Conservation (phyloP, 768 basidiomycete genomes). For the Lentinula lateritia region DNA sequence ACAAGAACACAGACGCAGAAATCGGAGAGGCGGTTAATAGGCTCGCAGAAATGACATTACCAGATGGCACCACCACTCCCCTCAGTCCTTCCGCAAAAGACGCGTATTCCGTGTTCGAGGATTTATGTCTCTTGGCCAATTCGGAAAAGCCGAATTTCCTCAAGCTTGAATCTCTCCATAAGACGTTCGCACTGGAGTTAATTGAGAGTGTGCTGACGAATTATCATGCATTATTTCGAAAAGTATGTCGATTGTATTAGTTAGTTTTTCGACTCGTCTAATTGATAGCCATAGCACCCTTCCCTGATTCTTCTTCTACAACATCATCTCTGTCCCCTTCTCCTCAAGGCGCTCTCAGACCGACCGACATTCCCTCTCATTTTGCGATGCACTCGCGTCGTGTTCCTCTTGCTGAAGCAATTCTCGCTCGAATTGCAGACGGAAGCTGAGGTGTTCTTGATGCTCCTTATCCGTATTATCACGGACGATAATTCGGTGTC, state of each 20-base stretch:
- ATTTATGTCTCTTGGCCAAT: conserved; percentile 85
- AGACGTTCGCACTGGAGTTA: conserved; percentile 94
- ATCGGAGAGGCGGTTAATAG: conserved; percentile 12
- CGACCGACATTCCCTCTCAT: conserved; percentile 78
- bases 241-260: conserved; percentile 37
- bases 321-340: conserved; percentile 84
- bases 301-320: conserved; percentile 84
- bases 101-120: conserved; percentile 85
- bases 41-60: conserved; percentile 46
- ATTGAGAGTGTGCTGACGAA: conserved; percentile 96
- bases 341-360: conserved; percentile 83
- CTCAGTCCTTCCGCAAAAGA: conserved; percentile 79
- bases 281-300: conserved; percentile 46
- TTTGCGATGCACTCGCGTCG: conserved; percentile 86
- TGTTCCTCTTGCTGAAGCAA: conserved; percentile 89
- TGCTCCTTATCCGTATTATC: conserved; percentile 61
- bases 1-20: conserved; percentile 28
- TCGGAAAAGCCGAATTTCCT: conserved; percentile 77
- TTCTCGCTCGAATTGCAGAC: conserved; percentile 77
- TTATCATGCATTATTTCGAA: conserved; percentile 79
- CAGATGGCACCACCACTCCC: conserved; percentile 57
- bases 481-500: conserved; percentile 38
- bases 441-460: conserved; percentile 84
- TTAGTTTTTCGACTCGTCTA: neutral
- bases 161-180: conserved; percentile 74